phyloP scores from a whole-genome alignment of 768 basidiomycete genomes.

The Tubosaeta sp. region DNA sequence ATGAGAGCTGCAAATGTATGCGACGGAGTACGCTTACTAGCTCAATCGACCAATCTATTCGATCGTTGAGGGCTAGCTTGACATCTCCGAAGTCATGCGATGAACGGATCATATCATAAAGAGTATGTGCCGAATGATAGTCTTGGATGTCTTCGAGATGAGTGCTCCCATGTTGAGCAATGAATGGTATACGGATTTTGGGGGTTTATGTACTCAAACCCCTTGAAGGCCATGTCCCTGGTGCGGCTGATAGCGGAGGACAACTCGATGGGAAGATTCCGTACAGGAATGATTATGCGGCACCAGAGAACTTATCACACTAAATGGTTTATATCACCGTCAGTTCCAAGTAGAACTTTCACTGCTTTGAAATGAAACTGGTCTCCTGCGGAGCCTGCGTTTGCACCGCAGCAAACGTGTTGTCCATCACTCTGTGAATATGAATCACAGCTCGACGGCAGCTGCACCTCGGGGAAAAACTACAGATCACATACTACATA shows the following conservation, averaged over 20 bases:
- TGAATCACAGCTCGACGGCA: background rate
- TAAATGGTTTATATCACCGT: too few relatives aligned
- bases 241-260: too few relatives aligned
- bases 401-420: conserved; percentile 16
- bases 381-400: conserved; percentile 8
- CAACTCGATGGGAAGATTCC: too few relatives aligned
- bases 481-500: too few relatives aligned
- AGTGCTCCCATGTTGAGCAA: too few relatives aligned
- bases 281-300: too few relatives aligned
- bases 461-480: too few relatives aligned
- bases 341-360: conserved; percentile 7
- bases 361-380: conserved; percentile 1
- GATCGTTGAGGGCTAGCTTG: conserved; percentile 11
- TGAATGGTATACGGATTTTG: too few relatives aligned
- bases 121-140: background rate
- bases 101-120: conserved; percentile 8
- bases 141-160: conserved; percentile 10
- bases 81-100: conserved; percentile 21
- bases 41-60: conserved; percentile 19
- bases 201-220: too few relatives aligned
- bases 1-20: background rate
- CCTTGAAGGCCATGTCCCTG: too few relatives aligned
- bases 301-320: too few relatives aligned
- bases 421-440: background rate
- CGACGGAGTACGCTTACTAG: conserved; percentile 6